Percentiles rank a stretch among this genome's conserved stretches.
These are phyloP conservation scores for Neurospora sp. DNA, from an alignment of 495 filamentous ascomycete species.

Conservation along the genomic window DNA sequence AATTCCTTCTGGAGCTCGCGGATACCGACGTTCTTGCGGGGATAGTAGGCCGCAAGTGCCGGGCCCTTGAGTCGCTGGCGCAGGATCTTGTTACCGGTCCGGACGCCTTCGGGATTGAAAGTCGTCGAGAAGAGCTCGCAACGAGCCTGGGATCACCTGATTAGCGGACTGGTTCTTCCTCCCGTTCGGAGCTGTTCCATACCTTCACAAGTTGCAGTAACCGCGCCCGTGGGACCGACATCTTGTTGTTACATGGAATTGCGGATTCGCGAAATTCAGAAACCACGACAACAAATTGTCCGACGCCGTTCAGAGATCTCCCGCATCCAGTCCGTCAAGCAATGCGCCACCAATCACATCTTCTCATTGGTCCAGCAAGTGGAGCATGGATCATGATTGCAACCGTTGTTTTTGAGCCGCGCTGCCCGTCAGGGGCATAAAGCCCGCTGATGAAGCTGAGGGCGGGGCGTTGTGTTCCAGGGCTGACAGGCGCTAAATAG, in stretches of 20 bases:
- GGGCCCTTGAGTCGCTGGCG: constrained; percentile 76
- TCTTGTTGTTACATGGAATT: constrained; percentile 31
- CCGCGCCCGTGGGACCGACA: constrained; percentile 64
- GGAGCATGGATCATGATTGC: background rate
- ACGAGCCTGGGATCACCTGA: constrained; percentile 51
- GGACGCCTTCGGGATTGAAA: constrained; percentile 72
- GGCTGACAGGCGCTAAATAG: background rate
- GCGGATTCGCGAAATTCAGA: background rate
- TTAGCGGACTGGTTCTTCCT: background rate
- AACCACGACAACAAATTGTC: constrained; percentile 3
- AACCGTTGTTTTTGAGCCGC: constrained; percentile 3
- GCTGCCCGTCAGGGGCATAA: background rate
- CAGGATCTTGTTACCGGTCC: constrained; percentile 80
- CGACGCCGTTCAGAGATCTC: constrained; percentile 11
- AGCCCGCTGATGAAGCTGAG: background rate
- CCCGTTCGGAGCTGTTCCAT: constrained; percentile 4
- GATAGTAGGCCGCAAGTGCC: constrained; percentile 75
- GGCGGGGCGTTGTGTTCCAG: background rate
- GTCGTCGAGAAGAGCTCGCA: constrained; percentile 84
- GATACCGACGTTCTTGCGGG: constrained; percentile 57
- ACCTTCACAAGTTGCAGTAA: constrained; percentile 74
- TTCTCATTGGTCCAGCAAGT: background rate
- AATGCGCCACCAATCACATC: constrained; percentile 6
- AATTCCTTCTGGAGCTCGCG: constrained; percentile 57
- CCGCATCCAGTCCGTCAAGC: background rate